These are phyloP conservation scores for Bruguiera sexangula DNA, from an alignment of 345 rosid species.

Conservation along the genomic window DNA sequence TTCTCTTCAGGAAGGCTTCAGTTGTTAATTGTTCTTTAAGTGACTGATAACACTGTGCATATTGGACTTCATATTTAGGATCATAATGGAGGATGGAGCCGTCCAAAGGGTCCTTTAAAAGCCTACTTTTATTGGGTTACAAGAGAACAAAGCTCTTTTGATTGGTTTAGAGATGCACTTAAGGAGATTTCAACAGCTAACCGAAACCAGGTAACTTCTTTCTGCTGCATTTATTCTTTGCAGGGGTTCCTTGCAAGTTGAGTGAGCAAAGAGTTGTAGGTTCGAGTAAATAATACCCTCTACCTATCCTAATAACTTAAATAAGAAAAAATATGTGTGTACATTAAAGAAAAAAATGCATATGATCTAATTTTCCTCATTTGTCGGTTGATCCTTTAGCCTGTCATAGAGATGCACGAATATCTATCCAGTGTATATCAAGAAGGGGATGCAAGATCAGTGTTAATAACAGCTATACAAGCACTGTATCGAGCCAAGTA, in stretches of 20 bases:
- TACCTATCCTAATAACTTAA: too few species aligned
- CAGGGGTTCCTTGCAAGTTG: background rate
- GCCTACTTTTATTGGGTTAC: conserved; percentile 62
- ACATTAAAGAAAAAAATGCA: too few species aligned
- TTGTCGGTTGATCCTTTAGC: conserved; percentile 14
- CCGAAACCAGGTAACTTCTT: conserved; percentile 33
- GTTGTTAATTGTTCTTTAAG: background rate
- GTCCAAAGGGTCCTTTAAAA: conserved; percentile 35
- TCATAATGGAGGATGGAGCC: conserved; percentile 12
- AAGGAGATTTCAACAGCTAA: conserved; percentile 27
- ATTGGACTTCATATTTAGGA: conserved; percentile 20
- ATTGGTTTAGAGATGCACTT: conserved; percentile 49
- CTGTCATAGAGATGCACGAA: conserved; percentile 43
- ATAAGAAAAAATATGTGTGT: too few species aligned
- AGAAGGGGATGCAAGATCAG: conserved; percentile 50
- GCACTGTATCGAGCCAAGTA: conserved; percentile 33
- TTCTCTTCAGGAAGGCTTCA: background rate
- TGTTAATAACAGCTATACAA: conserved; percentile 40
- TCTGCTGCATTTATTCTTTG: background rate
- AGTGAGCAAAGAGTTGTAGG: too few species aligned
- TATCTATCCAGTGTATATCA: conserved; percentile 40
- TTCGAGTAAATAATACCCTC: too few species aligned
- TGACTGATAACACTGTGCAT: background rate
- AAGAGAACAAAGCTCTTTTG: conserved; percentile 57
- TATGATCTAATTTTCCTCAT: background rate